Percentiles rank a stretch among this genome's conserved stretches.
Conservation (phyloP, 2,329 filamentous ascomycete species). For the Pseudogymnoascus sp. region DNA sequence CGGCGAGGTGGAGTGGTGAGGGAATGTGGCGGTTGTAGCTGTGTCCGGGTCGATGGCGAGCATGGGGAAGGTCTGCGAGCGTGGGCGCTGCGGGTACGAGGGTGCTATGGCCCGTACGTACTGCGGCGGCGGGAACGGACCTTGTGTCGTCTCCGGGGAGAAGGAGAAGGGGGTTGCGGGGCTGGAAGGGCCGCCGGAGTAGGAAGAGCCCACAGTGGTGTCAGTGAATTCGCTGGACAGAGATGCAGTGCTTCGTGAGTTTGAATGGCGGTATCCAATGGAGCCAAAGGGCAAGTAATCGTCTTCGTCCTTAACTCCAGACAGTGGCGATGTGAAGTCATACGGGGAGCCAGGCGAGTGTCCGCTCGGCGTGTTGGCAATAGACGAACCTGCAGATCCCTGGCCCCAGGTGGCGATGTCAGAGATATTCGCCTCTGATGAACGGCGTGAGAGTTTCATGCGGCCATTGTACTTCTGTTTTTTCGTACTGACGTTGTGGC, state of each 20-base stretch:
- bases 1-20: slow-evolving; percentile 39
- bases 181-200: slow-evolving; percentile 65
- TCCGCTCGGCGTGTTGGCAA: slow-evolving; percentile 54
- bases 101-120: slow-evolving; percentile 40
- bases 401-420: slow-evolving; percentile 54
- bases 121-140: slow-evolving; percentile 54
- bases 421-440: slow-evolving; percentile 63
- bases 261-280: slow-evolving; percentile 50
- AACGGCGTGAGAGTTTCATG: slow-evolving; percentile 35
- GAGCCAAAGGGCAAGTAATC: slow-evolving; percentile 53
- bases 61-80: slow-evolving; percentile 80
- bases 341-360: slow-evolving; percentile 68
- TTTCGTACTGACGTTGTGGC: slow-evolving; percentile 13
- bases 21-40: slow-evolving; percentile 12
- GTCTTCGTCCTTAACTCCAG: slow-evolving; percentile 60
- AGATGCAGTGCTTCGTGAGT: slow-evolving; percentile 61
- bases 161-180: slow-evolving; percentile 69
- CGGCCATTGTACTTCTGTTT: slow-evolving; percentile 61
- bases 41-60: slow-evolving; percentile 49
- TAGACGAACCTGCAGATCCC: slow-evolving; percentile 47
- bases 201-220: slow-evolving; percentile 51
- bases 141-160: slow-evolving; percentile 64
- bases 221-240: slow-evolving; percentile 62
- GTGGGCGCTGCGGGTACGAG: slow-evolving; percentile 60
- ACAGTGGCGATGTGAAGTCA: slow-evolving; percentile 62